Evolutionary conservation across 108 stramenopile species (phyloP).

Genomic region (Pseudonitzschia delicatissima): DNA sequence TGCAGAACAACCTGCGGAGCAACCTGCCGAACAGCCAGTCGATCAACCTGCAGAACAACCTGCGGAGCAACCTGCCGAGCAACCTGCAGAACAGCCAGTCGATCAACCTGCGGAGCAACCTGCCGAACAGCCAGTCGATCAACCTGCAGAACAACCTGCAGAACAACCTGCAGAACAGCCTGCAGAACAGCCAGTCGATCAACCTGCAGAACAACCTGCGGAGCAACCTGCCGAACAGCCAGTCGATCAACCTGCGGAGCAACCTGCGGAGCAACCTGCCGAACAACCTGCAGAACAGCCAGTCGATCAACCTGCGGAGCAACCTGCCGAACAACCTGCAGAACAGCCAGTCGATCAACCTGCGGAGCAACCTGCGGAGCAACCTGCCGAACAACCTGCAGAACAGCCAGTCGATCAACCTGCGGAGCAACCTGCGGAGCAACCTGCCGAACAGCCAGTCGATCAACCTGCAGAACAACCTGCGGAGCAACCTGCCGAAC

Average conservation of each 20-base stretch:
- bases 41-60: no score
- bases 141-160: background rate
- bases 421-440: background rate
- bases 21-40: no score
- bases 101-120: no score
- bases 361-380: background rate
- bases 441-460: background rate
- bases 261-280: background rate
- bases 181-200: background rate
- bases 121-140: background rate
- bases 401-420: background rate
- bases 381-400: background rate
- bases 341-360: no score
- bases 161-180: background rate
- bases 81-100: no score
- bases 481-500: no score
- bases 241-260: background rate
- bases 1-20: no score
- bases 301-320: no score
- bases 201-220: background rate
- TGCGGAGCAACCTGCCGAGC: no score
- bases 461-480: background rate
- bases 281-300: background rate
- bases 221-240: background rate
- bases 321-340: no score